Conservation (phyloP, 352 stramenopile species). For the Phytopythium kandeliae region DNA sequence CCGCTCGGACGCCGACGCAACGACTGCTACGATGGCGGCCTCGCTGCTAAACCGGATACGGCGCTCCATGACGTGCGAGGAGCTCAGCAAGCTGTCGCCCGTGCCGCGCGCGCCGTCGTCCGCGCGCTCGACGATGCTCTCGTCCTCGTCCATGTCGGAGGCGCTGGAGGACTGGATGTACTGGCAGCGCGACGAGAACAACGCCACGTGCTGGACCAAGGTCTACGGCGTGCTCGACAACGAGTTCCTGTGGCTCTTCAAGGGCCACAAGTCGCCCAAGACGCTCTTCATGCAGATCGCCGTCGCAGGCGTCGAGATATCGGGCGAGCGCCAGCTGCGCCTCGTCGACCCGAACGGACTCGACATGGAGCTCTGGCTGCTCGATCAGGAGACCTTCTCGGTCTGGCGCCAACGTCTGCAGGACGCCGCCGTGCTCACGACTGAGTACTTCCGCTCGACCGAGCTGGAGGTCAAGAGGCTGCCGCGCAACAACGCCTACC, state of each 20-base stretch:
- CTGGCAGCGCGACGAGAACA: conserved; percentile 69
- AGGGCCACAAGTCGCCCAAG: conserved; percentile 44
- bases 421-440: conserved; percentile 50
- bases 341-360: conserved; percentile 73
- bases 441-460: conserved; percentile 57
- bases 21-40: neutral
- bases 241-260: conserved; percentile 80
- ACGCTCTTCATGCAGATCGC: conserved; percentile 75
- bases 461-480: conserved; percentile 49
- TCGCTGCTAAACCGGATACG: conserved; percentile 17
- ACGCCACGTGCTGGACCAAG: conserved; percentile 74
- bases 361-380: conserved; percentile 68
- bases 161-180: conserved; percentile 77
- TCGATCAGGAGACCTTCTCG: conserved; percentile 43
- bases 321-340: conserved; percentile 54
- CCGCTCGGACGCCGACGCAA: too few relatives aligned
- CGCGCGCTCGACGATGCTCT: conserved; percentile 42
- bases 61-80: conserved; percentile 19
- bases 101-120: conserved; percentile 26
- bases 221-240: conserved; percentile 75
- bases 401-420: conserved; percentile 52
- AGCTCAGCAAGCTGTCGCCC: conserved; percentile 25
- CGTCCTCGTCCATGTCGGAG: conserved; percentile 22
- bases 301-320: conserved; percentile 60
- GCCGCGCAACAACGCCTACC: conserved; percentile 44